phyloP scores from a whole-genome alignment of 2,329 filamentous ascomycete species.

The Stachybotrys chlorohalonatus region DNA sequence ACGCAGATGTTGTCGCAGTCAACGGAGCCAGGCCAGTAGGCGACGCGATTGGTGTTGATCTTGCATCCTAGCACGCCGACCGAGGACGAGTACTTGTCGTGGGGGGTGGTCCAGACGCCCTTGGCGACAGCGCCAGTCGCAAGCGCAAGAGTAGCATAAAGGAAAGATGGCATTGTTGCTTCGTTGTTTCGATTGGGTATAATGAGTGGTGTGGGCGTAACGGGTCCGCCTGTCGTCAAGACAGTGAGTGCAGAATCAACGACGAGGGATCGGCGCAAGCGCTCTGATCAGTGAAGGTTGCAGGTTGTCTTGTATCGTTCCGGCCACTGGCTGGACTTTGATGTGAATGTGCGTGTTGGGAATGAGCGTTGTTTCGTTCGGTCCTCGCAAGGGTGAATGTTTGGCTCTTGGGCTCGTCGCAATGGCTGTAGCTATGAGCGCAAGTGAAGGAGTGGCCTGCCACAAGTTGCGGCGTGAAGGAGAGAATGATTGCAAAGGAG shows the following conservation, averaged over 20 bases:
- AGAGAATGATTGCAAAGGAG: not conserved
- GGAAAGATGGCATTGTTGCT: not conserved
- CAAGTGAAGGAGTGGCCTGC: constrained; percentile 1
- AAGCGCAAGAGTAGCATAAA: not conserved
- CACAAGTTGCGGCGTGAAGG: not conserved
- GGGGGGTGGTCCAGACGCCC: constrained; percentile 28
- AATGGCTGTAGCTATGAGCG: not conserved
- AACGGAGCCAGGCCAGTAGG: constrained; percentile 41
- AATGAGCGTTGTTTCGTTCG: not conserved
- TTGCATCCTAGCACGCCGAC: constrained; percentile 47
- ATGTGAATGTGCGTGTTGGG: not conserved
- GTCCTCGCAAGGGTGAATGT: not conserved
- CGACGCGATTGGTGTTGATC: constrained; percentile 44
- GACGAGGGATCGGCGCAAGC: not conserved
- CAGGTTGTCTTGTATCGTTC: not conserved
- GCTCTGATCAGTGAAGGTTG: not conserved
- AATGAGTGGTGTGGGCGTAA: not conserved
- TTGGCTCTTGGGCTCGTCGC: not conserved
- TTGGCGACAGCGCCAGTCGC: not conserved
- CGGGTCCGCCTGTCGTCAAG: not conserved
- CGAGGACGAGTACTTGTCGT: constrained; percentile 41
- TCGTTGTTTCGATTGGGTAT: too few species aligned
- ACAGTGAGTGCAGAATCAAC: not conserved
- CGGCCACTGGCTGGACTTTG: not conserved
- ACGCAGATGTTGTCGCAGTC: constrained; percentile 43